Percentiles rank a stretch among this genome's conserved stretches.
These are phyloP conservation scores for Elsinoe arachidis DNA, from an alignment of 2,329 filamentous ascomycete genomes.

Conservation along the genomic window DNA sequence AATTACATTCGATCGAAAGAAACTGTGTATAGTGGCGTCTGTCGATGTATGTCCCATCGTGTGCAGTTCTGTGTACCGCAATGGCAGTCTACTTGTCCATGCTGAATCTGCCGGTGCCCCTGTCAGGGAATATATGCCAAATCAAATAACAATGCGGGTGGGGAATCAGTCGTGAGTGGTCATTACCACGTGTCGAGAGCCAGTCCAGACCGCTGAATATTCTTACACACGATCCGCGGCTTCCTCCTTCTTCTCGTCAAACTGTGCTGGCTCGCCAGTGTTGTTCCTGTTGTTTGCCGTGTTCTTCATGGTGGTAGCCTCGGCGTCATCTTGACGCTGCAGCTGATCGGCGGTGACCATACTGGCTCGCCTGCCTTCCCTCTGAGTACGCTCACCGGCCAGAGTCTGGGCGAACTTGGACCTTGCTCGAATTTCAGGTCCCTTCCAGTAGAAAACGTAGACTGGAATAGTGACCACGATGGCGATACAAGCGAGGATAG, in stretches of 20 bases:
- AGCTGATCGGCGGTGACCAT: slow-evolving; percentile 6
- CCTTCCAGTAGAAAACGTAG: slow-evolving; percentile 46
- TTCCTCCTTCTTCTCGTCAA: slow-evolving; percentile 3
- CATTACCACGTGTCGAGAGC: not conserved
- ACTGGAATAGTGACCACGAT: slow-evolving; percentile 44
- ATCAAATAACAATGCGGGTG: not conserved
- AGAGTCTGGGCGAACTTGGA: slow-evolving; percentile 43
- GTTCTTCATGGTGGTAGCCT: not conserved
- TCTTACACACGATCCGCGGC: not conserved
- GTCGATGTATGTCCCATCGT: not conserved
- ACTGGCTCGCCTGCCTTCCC: slow-evolving; percentile 16
- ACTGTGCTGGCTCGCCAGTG: not conserved
- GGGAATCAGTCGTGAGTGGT: not conserved
- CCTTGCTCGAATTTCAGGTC: slow-evolving; percentile 39
- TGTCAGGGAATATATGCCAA: not conserved
- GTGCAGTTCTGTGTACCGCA: not conserved
- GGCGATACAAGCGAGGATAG: slow-evolving; percentile 42
- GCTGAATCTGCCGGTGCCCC: no score
- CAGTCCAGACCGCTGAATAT: not conserved
- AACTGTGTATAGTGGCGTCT: not conserved
- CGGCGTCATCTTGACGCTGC: slow-evolving; percentile 1
- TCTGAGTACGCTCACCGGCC: slow-evolving; percentile 24
- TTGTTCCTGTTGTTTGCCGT: not conserved
- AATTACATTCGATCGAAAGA: slow-evolving; percentile 3
- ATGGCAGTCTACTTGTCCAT: not conserved